phyloP scores from a whole-genome alignment of 2,329 filamentous ascomycete species.

The Camillea tinctor region DNA sequence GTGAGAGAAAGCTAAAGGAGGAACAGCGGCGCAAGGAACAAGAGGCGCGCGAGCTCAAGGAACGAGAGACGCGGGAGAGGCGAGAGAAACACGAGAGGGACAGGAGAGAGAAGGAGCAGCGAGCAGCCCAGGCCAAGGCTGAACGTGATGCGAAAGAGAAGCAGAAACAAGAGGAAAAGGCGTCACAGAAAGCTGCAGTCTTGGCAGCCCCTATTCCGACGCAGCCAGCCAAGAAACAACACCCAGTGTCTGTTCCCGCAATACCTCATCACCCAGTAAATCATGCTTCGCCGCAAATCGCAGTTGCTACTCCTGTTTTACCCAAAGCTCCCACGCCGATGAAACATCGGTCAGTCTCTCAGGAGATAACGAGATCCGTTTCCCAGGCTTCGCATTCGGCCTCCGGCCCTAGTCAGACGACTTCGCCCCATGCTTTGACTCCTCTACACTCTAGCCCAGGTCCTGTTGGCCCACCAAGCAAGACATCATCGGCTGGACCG shows the following conservation, averaged over 20 bases:
- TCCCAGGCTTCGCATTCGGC: constrained; percentile 68
- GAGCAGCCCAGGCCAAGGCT: constrained; percentile 41
- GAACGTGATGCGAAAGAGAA: constrained; percentile 48
- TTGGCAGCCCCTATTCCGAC: constrained; percentile 39
- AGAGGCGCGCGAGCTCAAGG: constrained; percentile 69
- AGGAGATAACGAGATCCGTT: constrained; percentile 70
- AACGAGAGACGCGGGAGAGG: constrained; percentile 59
- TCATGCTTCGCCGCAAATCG: constrained; percentile 75
- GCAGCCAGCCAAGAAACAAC: constrained; percentile 44
- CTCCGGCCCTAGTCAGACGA: constrained; percentile 52
- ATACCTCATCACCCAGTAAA: constrained; percentile 57
- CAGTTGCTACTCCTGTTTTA: constrained; percentile 75
- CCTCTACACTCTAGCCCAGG: constrained; percentile 66
- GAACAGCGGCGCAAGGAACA: constrained; percentile 79
- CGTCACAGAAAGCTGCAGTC: constrained; percentile 40
- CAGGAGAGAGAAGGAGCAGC: constrained; percentile 57
- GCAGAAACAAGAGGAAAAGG: constrained; percentile 45
- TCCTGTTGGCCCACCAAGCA: constrained; percentile 62
- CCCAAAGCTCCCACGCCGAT: constrained; percentile 81
- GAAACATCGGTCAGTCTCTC: constrained; percentile 73
- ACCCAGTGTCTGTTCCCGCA: constrained; percentile 45
- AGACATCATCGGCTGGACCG: constrained; percentile 46
- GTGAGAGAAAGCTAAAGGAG: constrained; percentile 80
- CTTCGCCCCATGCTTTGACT: constrained; percentile 60
- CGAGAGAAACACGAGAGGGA: constrained; percentile 58